Base-by-base conservation (phyloP, 2,329 filamentous ascomycete genomes). In the Achaetomium macrosporum region DNA sequence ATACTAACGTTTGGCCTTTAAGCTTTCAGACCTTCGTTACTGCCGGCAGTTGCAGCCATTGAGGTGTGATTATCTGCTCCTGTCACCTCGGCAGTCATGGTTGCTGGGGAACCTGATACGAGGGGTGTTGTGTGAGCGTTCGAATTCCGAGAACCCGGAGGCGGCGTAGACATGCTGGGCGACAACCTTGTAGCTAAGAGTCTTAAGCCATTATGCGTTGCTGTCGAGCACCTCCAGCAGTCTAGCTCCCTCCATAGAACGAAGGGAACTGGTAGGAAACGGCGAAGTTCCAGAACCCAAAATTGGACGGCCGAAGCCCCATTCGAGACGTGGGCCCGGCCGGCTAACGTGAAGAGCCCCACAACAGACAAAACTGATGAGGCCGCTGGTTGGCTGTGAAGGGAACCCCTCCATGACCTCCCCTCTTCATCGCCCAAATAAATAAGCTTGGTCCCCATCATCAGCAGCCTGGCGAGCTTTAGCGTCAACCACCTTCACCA, bases 381-480 rank as follows among this genome's bases (percentile, higher is more conserved):
- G 39, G 51, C 50, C 35, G 50, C 47, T 56, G 53, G 56, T 56
- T 59, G 54, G 54, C 45, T 43, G 35, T 8, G 10, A n/a, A 13
- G 46, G 46, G 41, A 46, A 50, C 55, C 57, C 57, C 55, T 52
- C 57, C 51, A 57, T 56, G 29, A 50, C 49, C 45, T 52, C 59
- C 57, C 58, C 61, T 62, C 57, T 61, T 57, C 50, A 19, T 41
- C 29, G 51, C 48, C 55, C 50, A 59, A 61, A 63, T 57, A 58
- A 61, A 59, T 57, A 61, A 60, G 57, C 56, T 59, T 53, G 11
- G 40, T 31, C 52, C 40, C 55, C 57, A 54, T 56, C 47, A 57
- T 54, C 53, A 50, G 52, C 53, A 29, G 11, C 31, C 8, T 19
- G 5, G 41, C 51, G 47, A 54, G 16, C 57, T 47, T 49, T 41